A percentile compares a stretch with the other conserved stretches of the same genome.
Conservation (phyloP, 306 rosid species). For the Trichosanthes truncata region DNA sequence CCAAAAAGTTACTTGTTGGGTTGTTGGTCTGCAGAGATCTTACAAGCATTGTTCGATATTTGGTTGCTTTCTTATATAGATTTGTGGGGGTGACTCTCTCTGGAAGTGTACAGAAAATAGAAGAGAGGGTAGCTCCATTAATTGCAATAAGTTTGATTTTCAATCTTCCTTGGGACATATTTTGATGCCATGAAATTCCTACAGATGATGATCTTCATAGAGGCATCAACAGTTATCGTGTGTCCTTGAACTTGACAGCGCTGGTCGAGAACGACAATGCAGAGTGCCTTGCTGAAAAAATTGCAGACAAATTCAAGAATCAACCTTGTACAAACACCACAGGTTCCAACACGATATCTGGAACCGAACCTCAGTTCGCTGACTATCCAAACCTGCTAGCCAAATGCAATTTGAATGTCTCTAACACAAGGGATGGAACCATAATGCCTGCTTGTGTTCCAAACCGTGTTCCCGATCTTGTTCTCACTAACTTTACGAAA, state of each 20-base stretch:
- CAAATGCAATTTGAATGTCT: slow-evolving; percentile 58
- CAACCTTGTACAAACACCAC: slow-evolving; percentile 82
- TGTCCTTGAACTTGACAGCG: slow-evolving; percentile 44
- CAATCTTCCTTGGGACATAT: background rate
- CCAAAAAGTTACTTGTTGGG: background rate
- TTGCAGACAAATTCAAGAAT: slow-evolving; percentile 71
- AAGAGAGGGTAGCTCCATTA: background rate
- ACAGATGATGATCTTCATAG: slow-evolving; percentile 58
- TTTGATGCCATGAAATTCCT: slow-evolving; percentile 10
- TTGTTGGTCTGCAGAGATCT: background rate
- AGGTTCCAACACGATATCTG: slow-evolving; percentile 82
- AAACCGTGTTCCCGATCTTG: slow-evolving; percentile 37
- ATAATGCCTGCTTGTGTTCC: slow-evolving; percentile 86
- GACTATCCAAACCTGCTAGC: slow-evolving; percentile 52
- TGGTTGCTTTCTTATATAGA: background rate
- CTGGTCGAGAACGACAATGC: slow-evolving; percentile 56
- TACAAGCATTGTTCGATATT: background rate
- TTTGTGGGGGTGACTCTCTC: background rate
- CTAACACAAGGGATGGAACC: slow-evolving; percentile 65
- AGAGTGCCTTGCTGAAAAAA: slow-evolving; percentile 61
- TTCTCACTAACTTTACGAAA: slow-evolving; percentile 63
- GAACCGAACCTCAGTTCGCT: slow-evolving; percentile 74
- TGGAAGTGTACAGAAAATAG: background rate
- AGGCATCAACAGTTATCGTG: slow-evolving; percentile 59
- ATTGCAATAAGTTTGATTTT: background rate